These are phyloP conservation scores for Prinsepia uniflora DNA, from an alignment of 306 rosid species.

Conservation along the genomic window DNA sequence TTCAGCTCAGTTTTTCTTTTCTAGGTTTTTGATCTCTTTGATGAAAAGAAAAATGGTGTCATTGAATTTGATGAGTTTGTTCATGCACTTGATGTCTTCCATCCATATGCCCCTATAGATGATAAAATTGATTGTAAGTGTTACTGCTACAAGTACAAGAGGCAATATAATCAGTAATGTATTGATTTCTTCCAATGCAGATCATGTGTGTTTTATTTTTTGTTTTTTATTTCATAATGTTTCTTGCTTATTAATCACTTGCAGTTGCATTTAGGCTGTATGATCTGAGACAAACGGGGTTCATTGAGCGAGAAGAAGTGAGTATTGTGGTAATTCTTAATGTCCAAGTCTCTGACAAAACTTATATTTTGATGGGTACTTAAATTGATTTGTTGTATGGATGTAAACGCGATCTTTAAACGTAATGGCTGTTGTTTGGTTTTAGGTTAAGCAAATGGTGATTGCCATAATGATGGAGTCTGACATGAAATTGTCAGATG, in stretches of 20 bases:
- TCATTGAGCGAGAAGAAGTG: slow-evolving; percentile 77
- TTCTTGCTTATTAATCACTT: slow-evolving; percentile 23
- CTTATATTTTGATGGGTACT: neutral
- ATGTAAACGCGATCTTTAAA: neutral
- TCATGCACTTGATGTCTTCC: slow-evolving; percentile 62
- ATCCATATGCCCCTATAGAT: slow-evolving; percentile 63
- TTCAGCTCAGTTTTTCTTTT: neutral
- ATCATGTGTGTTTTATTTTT: slow-evolving; percentile 18
- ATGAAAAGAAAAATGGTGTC: slow-evolving; percentile 70
- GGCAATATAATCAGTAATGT: neutral
- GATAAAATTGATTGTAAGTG: slow-evolving; percentile 76
- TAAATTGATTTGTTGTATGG: neutral
- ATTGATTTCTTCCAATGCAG: slow-evolving; percentile 14
- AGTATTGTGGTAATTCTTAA: slow-evolving; percentile 20
- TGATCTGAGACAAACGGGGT: slow-evolving; percentile 78
- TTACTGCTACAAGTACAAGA: slow-evolving; percentile 11
- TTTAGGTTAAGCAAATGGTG: slow-evolving; percentile 85
- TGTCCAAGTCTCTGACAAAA: neutral
- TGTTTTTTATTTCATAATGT: neutral
- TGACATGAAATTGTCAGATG: slow-evolving; percentile 56
- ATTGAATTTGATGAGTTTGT: slow-evolving; percentile 83
- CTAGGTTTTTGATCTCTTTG: slow-evolving; percentile 81
- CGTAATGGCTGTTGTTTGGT: slow-evolving; percentile 11
- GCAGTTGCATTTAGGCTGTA: slow-evolving; percentile 81
- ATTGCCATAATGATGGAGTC: slow-evolving; percentile 67